A percentile compares a stretch with the other conserved stretches of the same genome.
These are phyloP conservation scores for Cercospora citrullina DNA, from an alignment of 2,329 filamentous ascomycete species.

Conservation along the genomic window DNA sequence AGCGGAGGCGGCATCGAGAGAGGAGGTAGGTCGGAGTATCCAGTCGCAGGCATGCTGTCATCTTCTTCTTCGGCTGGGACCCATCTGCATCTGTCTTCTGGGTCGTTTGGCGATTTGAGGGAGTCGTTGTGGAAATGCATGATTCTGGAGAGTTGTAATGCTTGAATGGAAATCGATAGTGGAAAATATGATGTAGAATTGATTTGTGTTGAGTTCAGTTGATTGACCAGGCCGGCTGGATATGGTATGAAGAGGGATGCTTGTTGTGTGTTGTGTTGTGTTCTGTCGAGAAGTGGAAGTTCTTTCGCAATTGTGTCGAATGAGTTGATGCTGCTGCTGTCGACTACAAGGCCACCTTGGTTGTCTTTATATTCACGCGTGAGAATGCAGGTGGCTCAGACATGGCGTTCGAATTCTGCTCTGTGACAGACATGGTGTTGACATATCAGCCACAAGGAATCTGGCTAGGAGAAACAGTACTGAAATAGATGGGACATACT, in stretches of 20 bases:
- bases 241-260: no score
- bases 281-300: no score
- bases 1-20: background rate
- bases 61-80: background rate
- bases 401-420: background rate
- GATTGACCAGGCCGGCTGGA: background rate
- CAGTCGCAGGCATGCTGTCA: background rate
- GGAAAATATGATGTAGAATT: no score
- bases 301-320: no score
- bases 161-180: no score
- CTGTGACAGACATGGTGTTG: background rate
- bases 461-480: background rate
- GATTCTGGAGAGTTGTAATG: no score
- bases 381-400: background rate
- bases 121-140: background rate
- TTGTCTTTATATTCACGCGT: background rate
- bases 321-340: background rate
- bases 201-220: no score
- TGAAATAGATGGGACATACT: background rate
- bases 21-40: background rate
- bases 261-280: no score
- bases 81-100: background rate
- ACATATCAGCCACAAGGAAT: background rate
- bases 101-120: background rate
- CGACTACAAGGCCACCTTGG: background rate